phyloP scores from a whole-genome alignment of 345 rosid genomes.

The Eucalyptus lansdowneana region DNA sequence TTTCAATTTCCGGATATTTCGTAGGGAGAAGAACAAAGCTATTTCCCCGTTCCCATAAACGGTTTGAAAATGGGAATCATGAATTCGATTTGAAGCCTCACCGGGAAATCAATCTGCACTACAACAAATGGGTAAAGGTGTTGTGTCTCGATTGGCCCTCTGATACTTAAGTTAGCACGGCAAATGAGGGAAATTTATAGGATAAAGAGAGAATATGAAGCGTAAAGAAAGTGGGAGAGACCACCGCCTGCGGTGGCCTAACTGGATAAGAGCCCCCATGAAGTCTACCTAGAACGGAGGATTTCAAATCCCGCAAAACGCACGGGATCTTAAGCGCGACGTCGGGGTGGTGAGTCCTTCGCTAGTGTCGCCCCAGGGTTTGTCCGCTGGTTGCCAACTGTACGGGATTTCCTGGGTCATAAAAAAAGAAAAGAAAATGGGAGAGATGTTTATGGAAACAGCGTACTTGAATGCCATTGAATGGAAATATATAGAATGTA shows the following conservation, averaged over 20 bases:
- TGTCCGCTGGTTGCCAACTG: fast-evolving
- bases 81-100: background rate
- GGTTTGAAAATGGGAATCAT: background rate
- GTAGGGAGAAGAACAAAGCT: background rate
- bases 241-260: no score
- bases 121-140: background rate
- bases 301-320: no score
- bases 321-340: no score
- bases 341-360: fast-evolving
- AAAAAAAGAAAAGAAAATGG: background rate
- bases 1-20: background rate
- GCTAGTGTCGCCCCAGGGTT: no score
- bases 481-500: background rate
- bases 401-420: no score
- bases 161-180: fast-evolving
- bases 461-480: background rate
- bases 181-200: background rate
- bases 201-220: background rate
- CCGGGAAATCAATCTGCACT: background rate
- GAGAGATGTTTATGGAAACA: background rate
- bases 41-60: background rate
- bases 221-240: background rate
- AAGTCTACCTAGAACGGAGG: no score
- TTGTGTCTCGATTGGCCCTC: background rate
- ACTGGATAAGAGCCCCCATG: no score